Conservation (phyloP, 176 grass and related monocot genomes). For the Pontederia crassipes region DNA sequence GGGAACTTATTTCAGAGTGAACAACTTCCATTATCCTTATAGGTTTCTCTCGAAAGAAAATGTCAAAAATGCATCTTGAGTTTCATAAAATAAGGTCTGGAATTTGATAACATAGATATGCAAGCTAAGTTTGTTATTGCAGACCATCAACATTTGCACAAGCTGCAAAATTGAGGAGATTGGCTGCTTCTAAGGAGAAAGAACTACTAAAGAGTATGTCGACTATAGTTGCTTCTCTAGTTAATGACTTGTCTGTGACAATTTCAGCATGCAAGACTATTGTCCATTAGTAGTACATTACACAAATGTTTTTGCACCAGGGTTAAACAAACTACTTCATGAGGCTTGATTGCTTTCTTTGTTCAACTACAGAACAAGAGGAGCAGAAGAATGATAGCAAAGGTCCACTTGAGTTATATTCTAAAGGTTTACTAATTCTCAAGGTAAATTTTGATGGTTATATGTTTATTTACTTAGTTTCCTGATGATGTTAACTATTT, state of each 20-base stretch:
- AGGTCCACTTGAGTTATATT: conserved; percentile 41
- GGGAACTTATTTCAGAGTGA: no score
- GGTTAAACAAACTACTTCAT: no score
- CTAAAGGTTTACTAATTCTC: conserved; percentile 32
- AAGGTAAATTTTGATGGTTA: conserved; percentile 42
- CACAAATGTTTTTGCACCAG: no score
- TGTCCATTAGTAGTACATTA: no score
- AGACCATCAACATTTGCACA: conserved; percentile 97
- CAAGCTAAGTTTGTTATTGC: conserved; percentile 4
- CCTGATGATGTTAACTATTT: conserved; percentile 6
- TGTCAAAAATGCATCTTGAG: conserved; percentile 2
- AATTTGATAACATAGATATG: not conserved
- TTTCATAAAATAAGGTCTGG: conserved; percentile 7
- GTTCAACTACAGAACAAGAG: conserved; percentile 49
- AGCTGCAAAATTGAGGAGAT: conserved; percentile 65
- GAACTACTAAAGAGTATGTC: conserved; percentile 54
- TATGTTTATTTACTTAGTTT: not conserved
- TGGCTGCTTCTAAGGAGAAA: conserved; percentile 75
- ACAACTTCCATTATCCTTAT: no score
- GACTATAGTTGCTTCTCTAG: not conserved
- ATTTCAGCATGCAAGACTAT: no score
- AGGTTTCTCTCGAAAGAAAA: no score
- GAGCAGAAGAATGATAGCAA: conserved; percentile 47
- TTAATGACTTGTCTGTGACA: no score
- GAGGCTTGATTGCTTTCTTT: not conserved